Base-by-base conservation (phyloP, 768 basidiomycete species). In the Lactarius vividus region DNA sequence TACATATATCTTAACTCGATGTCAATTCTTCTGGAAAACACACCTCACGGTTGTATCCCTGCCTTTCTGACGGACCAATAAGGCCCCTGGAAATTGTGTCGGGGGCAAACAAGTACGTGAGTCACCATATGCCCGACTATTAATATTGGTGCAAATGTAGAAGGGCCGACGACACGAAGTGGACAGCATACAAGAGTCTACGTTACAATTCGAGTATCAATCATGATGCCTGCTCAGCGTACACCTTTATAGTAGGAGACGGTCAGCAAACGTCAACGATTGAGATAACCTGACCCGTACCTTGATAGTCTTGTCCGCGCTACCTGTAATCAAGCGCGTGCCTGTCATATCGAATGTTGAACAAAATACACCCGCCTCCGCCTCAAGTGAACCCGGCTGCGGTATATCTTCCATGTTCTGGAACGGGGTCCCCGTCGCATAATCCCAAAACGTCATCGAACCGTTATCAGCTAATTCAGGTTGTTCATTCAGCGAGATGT, bases 221-320 rank as follows among this genome's bases (percentile, higher is more conserved):
- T 69, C 77, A 87, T 72, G 84, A 80, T 7, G 85, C 77, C 71
- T 91, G 88, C 74, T 92, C 89, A 26, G 89, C 87, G 71, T 91
- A 91, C 44, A 91, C 77, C 84, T 84, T 40, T 29, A 44, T 18
- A 31, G 18, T 1, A 59, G 58, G 44, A n/a, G 23, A n/a, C 18
- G 54, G 61, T 42, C 33, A 54, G 44, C 26, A 52, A 35, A 31
- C 33, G 29, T 62, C 29, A 31, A 10, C 49, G 62, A 56, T 26
- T 46, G 58, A 61, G 59, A n/a, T 2, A 54, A 59, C 37, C 56
- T 59, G 60, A 64, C 28, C n/a, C 83, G 57, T 35, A 91, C 92
- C 85, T 99, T 98, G 80, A 98, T 96, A 11, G 96, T 98, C 83
- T 98, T 99, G 80, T 98, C 97, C 13, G 97, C 97, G 4, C 96